Conservation (phyloP, 2,329 filamentous ascomycete genomes). For the Phyllosticta paracitricarpa region DNA sequence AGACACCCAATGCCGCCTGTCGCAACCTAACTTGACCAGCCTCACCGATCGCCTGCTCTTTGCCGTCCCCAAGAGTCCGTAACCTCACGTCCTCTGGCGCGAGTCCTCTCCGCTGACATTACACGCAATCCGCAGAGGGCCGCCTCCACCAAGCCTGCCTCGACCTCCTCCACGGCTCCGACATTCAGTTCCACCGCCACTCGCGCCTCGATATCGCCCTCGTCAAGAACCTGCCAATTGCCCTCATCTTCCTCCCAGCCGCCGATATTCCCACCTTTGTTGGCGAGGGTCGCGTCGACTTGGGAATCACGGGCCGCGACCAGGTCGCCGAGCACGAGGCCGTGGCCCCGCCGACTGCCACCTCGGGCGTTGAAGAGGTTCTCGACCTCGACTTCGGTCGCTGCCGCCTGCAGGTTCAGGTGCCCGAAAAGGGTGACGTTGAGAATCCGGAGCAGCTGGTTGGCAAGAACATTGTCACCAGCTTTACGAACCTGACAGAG, state of each 20-base stretch:
- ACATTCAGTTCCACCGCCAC: slow-evolving; percentile 94
- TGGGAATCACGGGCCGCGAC: slow-evolving; percentile 90
- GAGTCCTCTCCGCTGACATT: background rate
- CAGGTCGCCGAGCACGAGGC: slow-evolving; percentile 87
- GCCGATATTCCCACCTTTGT: slow-evolving; percentile 97
- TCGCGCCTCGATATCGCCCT: slow-evolving; percentile 93
- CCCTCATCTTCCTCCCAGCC: slow-evolving; percentile 91
- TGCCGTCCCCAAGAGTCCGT: slow-evolving; percentile 95
- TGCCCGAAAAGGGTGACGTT: slow-evolving; percentile 73
- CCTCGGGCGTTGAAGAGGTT: slow-evolving; percentile 63
- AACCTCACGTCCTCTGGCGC: slow-evolving; percentile 7
- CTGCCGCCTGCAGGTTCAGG: slow-evolving; percentile 95
- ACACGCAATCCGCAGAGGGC: slow-evolving; percentile 56
- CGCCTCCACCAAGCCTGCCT: slow-evolving; percentile 80
- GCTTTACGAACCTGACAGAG: slow-evolving; percentile 76
- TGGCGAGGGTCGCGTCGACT: slow-evolving; percentile 82
- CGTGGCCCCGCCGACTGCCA: slow-evolving; percentile 36
- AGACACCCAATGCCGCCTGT: slow-evolving; percentile 13
- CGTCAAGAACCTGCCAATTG: slow-evolving; percentile 92
- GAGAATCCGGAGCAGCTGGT: slow-evolving; percentile 64
- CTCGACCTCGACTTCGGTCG: slow-evolving; percentile 83
- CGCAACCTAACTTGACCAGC: slow-evolving; percentile 42
- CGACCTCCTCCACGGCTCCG: slow-evolving; percentile 83
- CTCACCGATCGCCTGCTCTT: slow-evolving; percentile 89
- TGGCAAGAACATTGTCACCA: slow-evolving; percentile 89